A percentile compares a stretch with the other conserved stretches of the same genome.
These are phyloP conservation scores for Entonaema liquescens DNA, from an alignment of 495 filamentous ascomycete genomes.

Conservation along the genomic window DNA sequence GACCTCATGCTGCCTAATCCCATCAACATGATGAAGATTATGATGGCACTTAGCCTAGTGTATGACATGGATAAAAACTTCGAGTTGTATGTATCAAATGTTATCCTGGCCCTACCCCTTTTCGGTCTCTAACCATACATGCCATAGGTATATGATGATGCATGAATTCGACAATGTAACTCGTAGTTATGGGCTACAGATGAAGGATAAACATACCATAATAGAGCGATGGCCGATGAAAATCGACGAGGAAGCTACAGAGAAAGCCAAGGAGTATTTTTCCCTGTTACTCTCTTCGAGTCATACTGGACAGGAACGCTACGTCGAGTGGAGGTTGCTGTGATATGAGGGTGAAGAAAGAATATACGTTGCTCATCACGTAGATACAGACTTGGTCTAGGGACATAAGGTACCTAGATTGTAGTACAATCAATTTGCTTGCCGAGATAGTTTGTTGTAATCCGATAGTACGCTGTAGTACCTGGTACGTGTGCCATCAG, in stretches of 20 bases:
- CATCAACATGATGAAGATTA: slow-evolving; percentile 15
- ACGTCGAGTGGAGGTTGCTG: slow-evolving; percentile 50
- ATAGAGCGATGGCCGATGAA: slow-evolving; percentile 51
- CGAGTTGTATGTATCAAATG: background rate
- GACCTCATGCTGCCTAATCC: background rate
- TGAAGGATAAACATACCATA: slow-evolving; percentile 49
- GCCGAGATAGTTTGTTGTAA: background rate
- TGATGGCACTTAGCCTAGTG: slow-evolving; percentile 5
- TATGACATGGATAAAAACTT: slow-evolving; percentile 19
- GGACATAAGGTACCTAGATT: background rate
- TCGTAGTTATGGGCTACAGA: slow-evolving; percentile 18
- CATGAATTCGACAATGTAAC: background rate
- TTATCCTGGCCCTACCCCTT: background rate
- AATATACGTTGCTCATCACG: background rate
- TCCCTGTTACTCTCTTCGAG: slow-evolving; percentile 25
- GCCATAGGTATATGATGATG: background rate
- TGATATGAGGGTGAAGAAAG: background rate
- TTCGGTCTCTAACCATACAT: background rate
- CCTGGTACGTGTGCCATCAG: background rate
- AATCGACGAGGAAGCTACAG: slow-evolving; percentile 37
- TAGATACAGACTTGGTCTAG: background rate
- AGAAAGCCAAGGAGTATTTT: slow-evolving; percentile 48
- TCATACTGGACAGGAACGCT: slow-evolving; percentile 43
- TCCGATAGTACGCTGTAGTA: background rate
- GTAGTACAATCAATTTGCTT: background rate